A percentile compares a stretch with the other conserved stretches of the same genome.
These are phyloP conservation scores for Penicillium fimorum DNA, from an alignment of 495 filamentous ascomycete species.

Conservation along the genomic window DNA sequence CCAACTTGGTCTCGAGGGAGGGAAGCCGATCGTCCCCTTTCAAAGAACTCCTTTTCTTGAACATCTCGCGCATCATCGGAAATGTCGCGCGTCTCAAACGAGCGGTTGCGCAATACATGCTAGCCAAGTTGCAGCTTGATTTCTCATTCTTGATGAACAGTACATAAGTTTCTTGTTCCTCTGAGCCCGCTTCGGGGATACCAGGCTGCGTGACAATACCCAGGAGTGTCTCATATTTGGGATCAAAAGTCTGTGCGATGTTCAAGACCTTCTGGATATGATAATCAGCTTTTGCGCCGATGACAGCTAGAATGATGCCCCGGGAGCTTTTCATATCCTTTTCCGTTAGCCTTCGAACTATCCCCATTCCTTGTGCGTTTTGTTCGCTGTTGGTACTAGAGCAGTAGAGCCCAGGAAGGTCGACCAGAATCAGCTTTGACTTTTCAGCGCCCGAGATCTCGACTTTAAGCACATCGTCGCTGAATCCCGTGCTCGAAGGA, in stretches of 20 bases:
- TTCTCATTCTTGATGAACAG: constrained; percentile 60
- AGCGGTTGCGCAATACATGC: constrained; percentile 65
- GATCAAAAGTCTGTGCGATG: constrained; percentile 21
- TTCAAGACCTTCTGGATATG: constrained; percentile 47
- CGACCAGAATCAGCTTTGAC: constrained; percentile 64
- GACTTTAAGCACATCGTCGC: constrained; percentile 62
- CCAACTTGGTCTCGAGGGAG: constrained; percentile 29
- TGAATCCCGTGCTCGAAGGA: constrained; percentile 38
- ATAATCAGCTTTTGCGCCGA: constrained; percentile 52
- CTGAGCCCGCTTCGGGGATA: constrained; percentile 24
- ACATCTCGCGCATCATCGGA: constrained; percentile 30
- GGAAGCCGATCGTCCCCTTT: constrained; percentile 35
- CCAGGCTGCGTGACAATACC: constrained; percentile 53
- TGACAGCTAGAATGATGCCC: constrained; percentile 63
- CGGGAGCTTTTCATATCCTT: constrained; percentile 57
- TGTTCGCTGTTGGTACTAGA: constrained; percentile 40
- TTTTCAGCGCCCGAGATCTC: constrained; percentile 58
- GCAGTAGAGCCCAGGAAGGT: constrained; percentile 62
- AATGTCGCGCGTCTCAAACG: constrained; percentile 37
- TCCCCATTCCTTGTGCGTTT: constrained; percentile 27
- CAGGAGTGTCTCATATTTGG: constrained; percentile 43
- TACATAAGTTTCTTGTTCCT: constrained; percentile 50
- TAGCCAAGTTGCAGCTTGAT: constrained; percentile 62
- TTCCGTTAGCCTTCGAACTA: constrained; percentile 53
- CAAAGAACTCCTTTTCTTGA: constrained; percentile 35